These are phyloP conservation scores for Ogataea zsoltii DNA, from an alignment of 805 yeast genomes.

Conservation along the genomic window DNA sequence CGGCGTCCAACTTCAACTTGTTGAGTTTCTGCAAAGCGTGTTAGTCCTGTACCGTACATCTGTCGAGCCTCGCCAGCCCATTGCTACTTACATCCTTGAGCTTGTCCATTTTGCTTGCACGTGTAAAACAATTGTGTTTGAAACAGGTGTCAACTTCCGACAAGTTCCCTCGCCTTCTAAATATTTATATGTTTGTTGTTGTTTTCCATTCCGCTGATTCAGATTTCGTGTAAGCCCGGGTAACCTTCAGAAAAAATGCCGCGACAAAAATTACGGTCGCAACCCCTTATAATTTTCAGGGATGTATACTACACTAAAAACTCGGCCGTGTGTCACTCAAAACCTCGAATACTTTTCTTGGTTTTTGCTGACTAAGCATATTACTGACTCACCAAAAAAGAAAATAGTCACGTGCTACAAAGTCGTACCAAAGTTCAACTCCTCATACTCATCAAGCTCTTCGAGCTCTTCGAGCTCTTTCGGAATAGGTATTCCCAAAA, in stretches of 20 bases:
- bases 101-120: constrained; percentile 43
- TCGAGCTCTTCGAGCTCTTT: too few relatives aligned
- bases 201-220: constrained; percentile 6
- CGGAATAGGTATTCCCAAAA: too few relatives aligned
- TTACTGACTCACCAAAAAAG: too few relatives aligned
- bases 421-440: too few relatives aligned
- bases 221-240: not conserved
- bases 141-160: not conserved
- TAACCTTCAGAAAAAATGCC: not conserved
- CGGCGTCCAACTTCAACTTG: constrained; percentile 91
- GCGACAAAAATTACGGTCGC: too few relatives aligned
- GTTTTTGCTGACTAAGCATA: too few relatives aligned
- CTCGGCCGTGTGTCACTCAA: too few relatives aligned
- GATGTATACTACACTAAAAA: too few relatives aligned
- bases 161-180: constrained; percentile 4
- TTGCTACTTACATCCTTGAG: constrained; percentile 46
- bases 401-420: too few relatives aligned
- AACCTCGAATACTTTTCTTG: too few relatives aligned
- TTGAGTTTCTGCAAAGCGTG: constrained; percentile 68
- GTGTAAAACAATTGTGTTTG: not conserved
- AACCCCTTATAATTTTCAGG: too few relatives aligned
- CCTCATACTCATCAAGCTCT: too few relatives aligned
- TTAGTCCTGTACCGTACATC: not conserved
- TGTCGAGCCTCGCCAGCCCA: not conserved
- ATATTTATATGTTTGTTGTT: constrained; percentile 3